Evolutionary conservation across 179 eudicot species (phyloP).

Genomic region (Monotropa hypopitys): DNA sequence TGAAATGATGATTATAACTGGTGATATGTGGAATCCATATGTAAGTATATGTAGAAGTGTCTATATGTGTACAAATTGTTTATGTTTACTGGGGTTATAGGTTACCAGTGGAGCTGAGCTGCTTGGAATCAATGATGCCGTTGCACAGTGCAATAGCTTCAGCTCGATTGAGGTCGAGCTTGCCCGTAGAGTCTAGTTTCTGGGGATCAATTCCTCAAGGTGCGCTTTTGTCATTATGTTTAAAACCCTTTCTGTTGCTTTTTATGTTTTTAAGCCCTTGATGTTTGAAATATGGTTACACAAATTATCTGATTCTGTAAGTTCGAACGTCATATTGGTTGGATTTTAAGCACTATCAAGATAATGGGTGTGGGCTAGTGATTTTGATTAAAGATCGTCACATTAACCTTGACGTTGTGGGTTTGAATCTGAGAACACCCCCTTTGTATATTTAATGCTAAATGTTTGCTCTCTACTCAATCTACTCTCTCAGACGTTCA

Average conservation of each 20-base stretch:
- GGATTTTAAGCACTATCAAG: neutral
- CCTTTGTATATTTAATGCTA: neutral
- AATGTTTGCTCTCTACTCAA: neutral
- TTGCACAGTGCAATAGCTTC: conserved; percentile 44
- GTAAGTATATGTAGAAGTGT: neutral
- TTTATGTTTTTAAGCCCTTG: neutral
- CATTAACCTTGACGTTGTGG: neutral
- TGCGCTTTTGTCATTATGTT: neutral
- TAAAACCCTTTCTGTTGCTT: neutral
- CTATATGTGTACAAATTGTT: neutral
- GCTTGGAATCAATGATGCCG: conserved; percentile 34
- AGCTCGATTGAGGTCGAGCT: conserved; percentile 34
- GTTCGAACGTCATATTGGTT: neutral
- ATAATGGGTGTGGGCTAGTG: neutral
- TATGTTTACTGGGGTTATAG: conserved; percentile 13
- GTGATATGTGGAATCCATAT: neutral
- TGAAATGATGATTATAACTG: neutral
- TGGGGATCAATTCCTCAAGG: conserved; percentile 51
- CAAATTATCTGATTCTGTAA: neutral
- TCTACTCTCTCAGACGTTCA: neutral
- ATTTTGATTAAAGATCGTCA: neutral
- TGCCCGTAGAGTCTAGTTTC: conserved; percentile 25
- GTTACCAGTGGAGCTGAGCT: conserved; percentile 33
- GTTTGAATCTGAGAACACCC: neutral
- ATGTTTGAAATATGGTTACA: conserved; percentile 2